Conservation (phyloP, 1,284 basidiomycete genomes). For the Gastroboletus turbinatus region DNA sequence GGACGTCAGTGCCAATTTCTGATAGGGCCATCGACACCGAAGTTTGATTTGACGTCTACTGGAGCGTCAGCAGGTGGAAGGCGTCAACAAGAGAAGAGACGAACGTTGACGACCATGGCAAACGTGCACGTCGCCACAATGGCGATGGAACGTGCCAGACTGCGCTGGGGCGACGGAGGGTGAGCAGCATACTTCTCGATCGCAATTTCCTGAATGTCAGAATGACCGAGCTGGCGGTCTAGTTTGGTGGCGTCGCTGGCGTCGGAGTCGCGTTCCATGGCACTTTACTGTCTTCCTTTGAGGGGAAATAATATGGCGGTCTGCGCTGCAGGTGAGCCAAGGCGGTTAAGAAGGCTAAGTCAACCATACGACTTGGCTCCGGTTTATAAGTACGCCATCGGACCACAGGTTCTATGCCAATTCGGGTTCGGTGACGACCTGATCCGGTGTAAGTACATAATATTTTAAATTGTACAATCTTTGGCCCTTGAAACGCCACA, state of each 20-base stretch:
- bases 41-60: conserved; percentile 45
- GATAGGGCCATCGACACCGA: conserved; percentile 60
- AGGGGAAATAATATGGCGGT: neutral
- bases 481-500: neutral
- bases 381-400: conserved; percentile 24
- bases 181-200: conserved; percentile 10
- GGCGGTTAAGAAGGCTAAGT: neutral
- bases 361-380: neutral
- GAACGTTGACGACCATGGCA: conserved; percentile 55
- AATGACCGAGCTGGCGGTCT: conserved; percentile 17
- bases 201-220: conserved; percentile 8
- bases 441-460: conserved; percentile 4
- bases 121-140: conserved; percentile 52
- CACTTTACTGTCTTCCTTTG: neutral
- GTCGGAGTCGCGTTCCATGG: conserved; percentile 10
- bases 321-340: neutral
- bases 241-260: conserved; percentile 9
- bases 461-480: neutral
- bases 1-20: conserved; percentile 53
- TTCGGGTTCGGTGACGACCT: neutral
- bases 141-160: conserved; percentile 36
- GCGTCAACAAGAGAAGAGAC: conserved; percentile 17
- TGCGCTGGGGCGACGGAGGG: conserved; percentile 10
- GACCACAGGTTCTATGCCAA: neutral
- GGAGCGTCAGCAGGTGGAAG: neutral